Base-by-base conservation (phyloP, 2,329 filamentous ascomycete species). In the Talaromyces verruculosus region DNA sequence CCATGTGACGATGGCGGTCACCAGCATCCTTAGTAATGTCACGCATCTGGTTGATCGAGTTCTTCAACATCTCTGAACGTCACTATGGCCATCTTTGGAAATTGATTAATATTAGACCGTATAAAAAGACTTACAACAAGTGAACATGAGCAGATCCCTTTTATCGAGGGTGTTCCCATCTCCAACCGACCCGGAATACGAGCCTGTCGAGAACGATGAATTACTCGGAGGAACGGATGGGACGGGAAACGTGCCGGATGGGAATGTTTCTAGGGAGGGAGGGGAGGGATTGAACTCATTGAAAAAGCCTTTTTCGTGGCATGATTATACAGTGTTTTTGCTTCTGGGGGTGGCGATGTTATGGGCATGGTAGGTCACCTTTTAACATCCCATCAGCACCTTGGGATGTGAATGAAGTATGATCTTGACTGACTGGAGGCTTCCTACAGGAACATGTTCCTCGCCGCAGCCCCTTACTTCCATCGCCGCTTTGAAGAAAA, bases 381-480 rank as follows among this genome's bases (percentile, higher is more conserved):
- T 3, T 8, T 10, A 35, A 11, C n/a, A 7, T 15, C 2, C n/a
- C 11, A 22, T 57, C 51, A 19, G n/a, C 30, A 19, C 5, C 2
- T 37, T 37, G 17, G 8, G n/a, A 30, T 35, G 30, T 6, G n/a
- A 35, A 22, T 35, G 17, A 0, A 19, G 8, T n/a, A 22, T 25
- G 41, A 28, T 25, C 13, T 51, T 51, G 4, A 28, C 22, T 51
- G 6, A 51, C 47, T 10, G 6, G 15, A 51, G 5, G 6, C 10
- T 37, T 37, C n/a, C 51, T 64, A 17, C 70, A 94, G 92, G 92
- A 98, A 98, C 82, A 97, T 97, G 94, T 97, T 98, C 78, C 87
- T 98, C 71, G 94, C 95, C 55, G 93, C 94, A 8, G 92, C 92
- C 1, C 92, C 94, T 4, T 98, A 98, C 82, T 97, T 98, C 80